A percentile compares a stretch with the other conserved stretches of the same genome.
Conservation (phyloP, 2,329 filamentous ascomycete genomes). For the Aspergillus sp. region DNA sequence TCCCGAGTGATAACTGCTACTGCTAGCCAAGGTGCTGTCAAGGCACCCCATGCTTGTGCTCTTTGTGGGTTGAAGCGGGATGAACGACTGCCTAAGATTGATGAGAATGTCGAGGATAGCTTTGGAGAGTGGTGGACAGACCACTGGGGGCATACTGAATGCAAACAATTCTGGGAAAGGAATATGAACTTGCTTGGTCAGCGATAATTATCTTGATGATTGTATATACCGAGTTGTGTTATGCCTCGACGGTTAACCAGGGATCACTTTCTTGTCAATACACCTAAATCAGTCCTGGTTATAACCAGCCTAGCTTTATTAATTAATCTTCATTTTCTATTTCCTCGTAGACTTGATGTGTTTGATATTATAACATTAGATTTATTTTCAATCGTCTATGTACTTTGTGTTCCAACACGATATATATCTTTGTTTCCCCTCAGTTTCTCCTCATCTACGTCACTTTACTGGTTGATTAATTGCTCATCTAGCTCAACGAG, state of each 20-base stretch:
- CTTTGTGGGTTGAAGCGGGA: slow-evolving; percentile 85
- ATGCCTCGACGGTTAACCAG: background rate
- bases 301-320: too few relatives aligned
- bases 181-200: slow-evolving; percentile 67
- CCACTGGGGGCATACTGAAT: slow-evolving; percentile 75
- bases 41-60: slow-evolving; percentile 70
- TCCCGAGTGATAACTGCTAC: slow-evolving; percentile 63
- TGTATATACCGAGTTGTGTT: too few relatives aligned
- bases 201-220: slow-evolving; percentile 45
- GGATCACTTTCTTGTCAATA: background rate
- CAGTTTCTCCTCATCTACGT: too few relatives aligned
- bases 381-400: too few relatives aligned
- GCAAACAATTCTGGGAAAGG: slow-evolving; percentile 78
- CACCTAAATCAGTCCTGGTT: too few relatives aligned
- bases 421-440: too few relatives aligned
- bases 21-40: slow-evolving; percentile 61
- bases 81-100: slow-evolving; percentile 72
- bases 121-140: slow-evolving; percentile 98
- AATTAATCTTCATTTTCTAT: too few relatives aligned
- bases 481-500: too few relatives aligned
- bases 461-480: too few relatives aligned
- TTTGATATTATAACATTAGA: too few relatives aligned
- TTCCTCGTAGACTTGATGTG: too few relatives aligned
- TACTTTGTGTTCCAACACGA: too few relatives aligned
- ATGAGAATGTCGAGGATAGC: slow-evolving; percentile 75